Conservation (phyloP, 23 red algal genomes). For the Gracilaria caudata region DNA sequence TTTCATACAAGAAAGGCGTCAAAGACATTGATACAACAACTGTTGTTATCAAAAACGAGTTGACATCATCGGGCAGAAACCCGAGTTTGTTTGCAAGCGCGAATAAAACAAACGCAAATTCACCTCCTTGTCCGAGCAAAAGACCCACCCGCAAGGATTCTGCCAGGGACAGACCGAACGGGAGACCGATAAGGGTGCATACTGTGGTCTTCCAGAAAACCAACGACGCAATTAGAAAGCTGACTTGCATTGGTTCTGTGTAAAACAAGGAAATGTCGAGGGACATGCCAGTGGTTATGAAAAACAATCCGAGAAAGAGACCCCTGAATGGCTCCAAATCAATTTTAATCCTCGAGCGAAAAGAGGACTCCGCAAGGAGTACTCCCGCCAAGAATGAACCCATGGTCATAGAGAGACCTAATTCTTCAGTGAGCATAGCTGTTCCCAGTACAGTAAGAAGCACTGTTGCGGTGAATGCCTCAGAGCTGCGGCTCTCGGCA, state of each 20-base stretch:
- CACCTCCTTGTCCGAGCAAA: constrained; percentile 90
- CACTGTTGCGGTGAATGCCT: constrained; percentile 92
- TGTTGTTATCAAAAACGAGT: constrained; percentile 73
- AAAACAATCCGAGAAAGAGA: constrained; percentile 94
- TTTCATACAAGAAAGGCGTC: constrained; percentile 82
- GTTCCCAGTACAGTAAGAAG: constrained; percentile 96
- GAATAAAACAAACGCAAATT: constrained; percentile 98
- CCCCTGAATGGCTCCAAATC: constrained; percentile 98
- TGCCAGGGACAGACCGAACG: constrained; percentile 81
- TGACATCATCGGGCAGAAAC: constrained; percentile 82
- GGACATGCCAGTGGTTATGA: constrained; percentile 98
- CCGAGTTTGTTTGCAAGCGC: constrained; percentile 88
- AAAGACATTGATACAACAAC: constrained; percentile 92
- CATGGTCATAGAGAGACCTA: constrained; percentile 95
- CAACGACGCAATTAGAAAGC: constrained; percentile 79
- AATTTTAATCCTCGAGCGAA: constrained; percentile 85
- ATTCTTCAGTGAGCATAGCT: constrained; percentile 81
- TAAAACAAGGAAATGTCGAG: constrained; percentile 79
- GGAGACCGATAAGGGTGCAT: constrained; percentile 68
- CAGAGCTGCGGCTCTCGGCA: constrained; percentile 75
- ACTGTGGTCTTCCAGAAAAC: constrained; percentile 81
- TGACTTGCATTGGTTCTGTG: constrained; percentile 69
- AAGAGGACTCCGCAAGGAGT: constrained; percentile 84
- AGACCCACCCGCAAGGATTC: constrained; percentile 89
- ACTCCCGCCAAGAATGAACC: constrained; percentile 96